Evolutionary conservation across 1,139 yeast species (phyloP).

Genomic region (Yamadazyma dendronema): DNA sequence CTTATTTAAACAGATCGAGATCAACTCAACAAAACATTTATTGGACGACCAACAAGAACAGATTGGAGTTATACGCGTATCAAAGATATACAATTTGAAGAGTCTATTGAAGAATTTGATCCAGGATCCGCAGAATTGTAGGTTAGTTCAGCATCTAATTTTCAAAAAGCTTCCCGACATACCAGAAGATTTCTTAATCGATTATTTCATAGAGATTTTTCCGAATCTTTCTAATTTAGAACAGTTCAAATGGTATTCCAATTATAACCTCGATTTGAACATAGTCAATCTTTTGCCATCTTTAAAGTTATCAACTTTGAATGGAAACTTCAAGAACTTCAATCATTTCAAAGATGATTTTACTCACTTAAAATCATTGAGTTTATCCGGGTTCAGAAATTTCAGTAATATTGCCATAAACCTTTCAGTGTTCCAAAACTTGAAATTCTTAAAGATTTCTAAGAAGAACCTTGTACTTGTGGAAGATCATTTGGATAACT

Average conservation of each 20-base stretch:
- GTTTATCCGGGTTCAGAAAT: slow-evolving; percentile 20
- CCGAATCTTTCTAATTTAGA: slow-evolving; percentile 20
- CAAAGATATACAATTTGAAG: slow-evolving; percentile 22
- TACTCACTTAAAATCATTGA: slow-evolving; percentile 16
- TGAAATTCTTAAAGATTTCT: slow-evolving; percentile 18
- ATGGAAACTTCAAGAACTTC: slow-evolving; percentile 21
- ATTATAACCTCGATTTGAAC: slow-evolving; percentile 16
- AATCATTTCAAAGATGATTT: slow-evolving; percentile 12
- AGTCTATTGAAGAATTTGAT: slow-evolving; percentile 19
- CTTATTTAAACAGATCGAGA: slow-evolving; percentile 20
- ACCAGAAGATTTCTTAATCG: slow-evolving; percentile 23
- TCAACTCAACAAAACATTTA: slow-evolving; percentile 19
- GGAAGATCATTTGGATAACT: slow-evolving; percentile 16
- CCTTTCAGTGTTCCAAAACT: slow-evolving; percentile 15
- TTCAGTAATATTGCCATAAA: slow-evolving; percentile 15
- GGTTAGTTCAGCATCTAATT: slow-evolving; percentile 16
- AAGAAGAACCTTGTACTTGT: slow-evolving; percentile 15
- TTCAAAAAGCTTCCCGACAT: slow-evolving; percentile 26
- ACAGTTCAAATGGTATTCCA: slow-evolving; percentile 24
- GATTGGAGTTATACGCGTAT: slow-evolving; percentile 8
- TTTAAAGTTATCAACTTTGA: slow-evolving; percentile 14
- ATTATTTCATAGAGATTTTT: slow-evolving; percentile 16
- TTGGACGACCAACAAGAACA: slow-evolving; percentile 1
- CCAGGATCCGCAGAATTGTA: slow-evolving; percentile 14
- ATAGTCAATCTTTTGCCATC: slow-evolving; percentile 16